These are phyloP conservation scores for Citrus hindsii DNA, from an alignment of 345 rosid genomes.

Conservation along the genomic window DNA sequence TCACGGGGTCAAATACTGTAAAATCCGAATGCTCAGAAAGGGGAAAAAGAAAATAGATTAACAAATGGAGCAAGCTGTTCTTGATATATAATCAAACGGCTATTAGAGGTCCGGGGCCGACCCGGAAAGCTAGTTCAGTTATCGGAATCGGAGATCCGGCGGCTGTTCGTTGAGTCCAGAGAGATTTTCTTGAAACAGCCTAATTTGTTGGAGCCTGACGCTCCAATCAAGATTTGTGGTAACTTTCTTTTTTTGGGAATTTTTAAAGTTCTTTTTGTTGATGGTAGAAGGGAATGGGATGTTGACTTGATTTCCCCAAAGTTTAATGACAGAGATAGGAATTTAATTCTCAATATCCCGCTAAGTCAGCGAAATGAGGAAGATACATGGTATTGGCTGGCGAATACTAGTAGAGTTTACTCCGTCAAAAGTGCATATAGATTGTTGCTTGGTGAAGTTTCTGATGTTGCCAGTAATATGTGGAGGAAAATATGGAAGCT, in stretches of 20 bases:
- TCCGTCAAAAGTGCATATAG: too few relatives aligned
- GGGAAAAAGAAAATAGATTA: background rate
- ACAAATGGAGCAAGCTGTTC: constrained; percentile 48
- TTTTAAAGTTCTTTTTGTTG: too few relatives aligned
- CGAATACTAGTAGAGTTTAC: too few relatives aligned
- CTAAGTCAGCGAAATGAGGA: too few relatives aligned
- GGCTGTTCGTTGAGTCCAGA: constrained; percentile 43
- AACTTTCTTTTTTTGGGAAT: background rate
- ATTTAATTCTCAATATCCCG: too few relatives aligned
- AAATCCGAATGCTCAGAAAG: background rate
- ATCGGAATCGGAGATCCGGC: constrained; percentile 65
- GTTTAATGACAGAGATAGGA: too few relatives aligned
- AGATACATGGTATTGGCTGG: too few relatives aligned
- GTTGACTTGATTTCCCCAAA: too few relatives aligned
- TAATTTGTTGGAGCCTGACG: constrained; percentile 68
- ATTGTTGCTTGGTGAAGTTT: too few relatives aligned
- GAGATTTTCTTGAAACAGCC: constrained; percentile 56
- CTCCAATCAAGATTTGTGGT: constrained; percentile 84
- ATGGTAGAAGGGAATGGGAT: too few relatives aligned
- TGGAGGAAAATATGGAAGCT: too few relatives aligned
- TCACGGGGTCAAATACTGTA: background rate
- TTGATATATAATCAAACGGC: constrained; percentile 61
- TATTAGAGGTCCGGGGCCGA: constrained; percentile 55
- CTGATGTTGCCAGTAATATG: too few relatives aligned
- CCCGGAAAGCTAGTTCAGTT: constrained; percentile 75